A percentile compares a stretch with the other conserved stretches of the same genome.
phyloP scores from a whole-genome alignment of 768 basidiomycete genomes.

The Dioszegia crocea region DNA sequence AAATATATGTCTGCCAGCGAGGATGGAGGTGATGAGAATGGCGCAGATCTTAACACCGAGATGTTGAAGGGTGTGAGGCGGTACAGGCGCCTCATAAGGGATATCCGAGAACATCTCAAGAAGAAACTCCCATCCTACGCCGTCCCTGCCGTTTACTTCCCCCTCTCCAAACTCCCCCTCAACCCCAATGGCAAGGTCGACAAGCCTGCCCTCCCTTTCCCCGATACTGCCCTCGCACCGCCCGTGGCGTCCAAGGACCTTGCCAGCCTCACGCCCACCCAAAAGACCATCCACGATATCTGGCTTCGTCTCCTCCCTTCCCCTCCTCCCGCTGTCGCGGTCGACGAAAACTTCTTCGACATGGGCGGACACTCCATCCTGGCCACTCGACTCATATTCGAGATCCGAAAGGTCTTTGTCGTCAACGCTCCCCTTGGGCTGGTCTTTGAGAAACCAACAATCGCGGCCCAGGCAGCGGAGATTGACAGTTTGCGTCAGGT shows the following conservation, averaged over 20 bases:
- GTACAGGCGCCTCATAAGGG: slow-evolving; percentile 83
- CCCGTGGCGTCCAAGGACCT: slow-evolving; percentile 52
- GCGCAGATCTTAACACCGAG: slow-evolving; percentile 59
- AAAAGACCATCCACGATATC: slow-evolving; percentile 73
- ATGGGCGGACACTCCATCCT: slow-evolving; percentile 97
- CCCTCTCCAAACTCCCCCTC: slow-evolving; percentile 88
- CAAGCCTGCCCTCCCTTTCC: slow-evolving; percentile 96
- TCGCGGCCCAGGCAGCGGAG: slow-evolving; percentile 67
- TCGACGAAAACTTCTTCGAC: slow-evolving; percentile 96
- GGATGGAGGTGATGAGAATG: slow-evolving; percentile 51
- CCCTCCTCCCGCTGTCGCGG: slow-evolving; percentile 68
- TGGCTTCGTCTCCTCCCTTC: slow-evolving; percentile 79
- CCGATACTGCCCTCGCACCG: slow-evolving; percentile 73
- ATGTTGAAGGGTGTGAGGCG: slow-evolving; percentile 71
- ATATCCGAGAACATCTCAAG: slow-evolving; percentile 91
- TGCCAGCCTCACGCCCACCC: slow-evolving; percentile 61
- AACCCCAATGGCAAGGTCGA: slow-evolving; percentile 99
- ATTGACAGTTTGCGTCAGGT: slow-evolving; percentile 70
- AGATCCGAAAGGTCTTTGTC: slow-evolving; percentile 86
- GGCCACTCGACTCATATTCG: slow-evolving; percentile 93
- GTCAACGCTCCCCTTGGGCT: slow-evolving; percentile 85
- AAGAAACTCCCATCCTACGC: slow-evolving; percentile 94
- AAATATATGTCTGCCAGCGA: slow-evolving; percentile 57
- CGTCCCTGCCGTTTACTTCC: slow-evolving; percentile 92
- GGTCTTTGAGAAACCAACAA: slow-evolving; percentile 85